Base-by-base conservation (phyloP, 306 rosid genomes). In the Betula pendula region DNA sequence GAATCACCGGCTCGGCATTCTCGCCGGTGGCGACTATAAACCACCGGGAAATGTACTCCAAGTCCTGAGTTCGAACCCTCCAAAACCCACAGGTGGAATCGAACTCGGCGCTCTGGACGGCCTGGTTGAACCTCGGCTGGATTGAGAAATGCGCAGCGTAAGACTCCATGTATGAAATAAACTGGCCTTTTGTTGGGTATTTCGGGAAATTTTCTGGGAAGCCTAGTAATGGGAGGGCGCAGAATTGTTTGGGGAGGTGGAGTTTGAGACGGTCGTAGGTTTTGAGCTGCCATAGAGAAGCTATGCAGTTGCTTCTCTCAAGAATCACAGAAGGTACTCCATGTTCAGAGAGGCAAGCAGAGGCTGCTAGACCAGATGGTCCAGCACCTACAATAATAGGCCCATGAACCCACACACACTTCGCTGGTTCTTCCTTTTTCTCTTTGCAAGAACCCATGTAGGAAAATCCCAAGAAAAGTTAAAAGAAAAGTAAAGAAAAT, bases 321-420 rank as follows among this genome's bases (percentile, higher is more conserved):
- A 96, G 97, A 71, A 96, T 75, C 4, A 91, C 59, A 0, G 72
- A 83, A 5, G 90, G 96, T 1, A 91, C 75, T 33, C 84, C 81
- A 3, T 87, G 86, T 29, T 81, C 24, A 1, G 93, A 84, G 14
- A 96, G 89, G 76, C 93, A 91, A 29, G 98, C 98, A 0, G 99
- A 88, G 1, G 84, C 97, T 1, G 99, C 99, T 15, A 96, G 77
- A 8, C 99, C 99, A 0, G 99, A 96, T 20, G 99, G 98, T 17
- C 99, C 99, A n/a, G 97, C 97, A 0, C 99, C 99, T 24, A 96
- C 81, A 0, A 96, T 84, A 63, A 96, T 88, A n/a, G 99, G 94
- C 2, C 98, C 99, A 2, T 81, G 47, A 53, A 88, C 85, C 81
- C 85, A 67, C 8, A 70, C 52, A 22, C 81, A 72, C 70, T 77